Evolutionary conservation across 2,329 filamentous ascomycete genomes (phyloP).

Genomic region (Colletotrichum sp.): DNA sequence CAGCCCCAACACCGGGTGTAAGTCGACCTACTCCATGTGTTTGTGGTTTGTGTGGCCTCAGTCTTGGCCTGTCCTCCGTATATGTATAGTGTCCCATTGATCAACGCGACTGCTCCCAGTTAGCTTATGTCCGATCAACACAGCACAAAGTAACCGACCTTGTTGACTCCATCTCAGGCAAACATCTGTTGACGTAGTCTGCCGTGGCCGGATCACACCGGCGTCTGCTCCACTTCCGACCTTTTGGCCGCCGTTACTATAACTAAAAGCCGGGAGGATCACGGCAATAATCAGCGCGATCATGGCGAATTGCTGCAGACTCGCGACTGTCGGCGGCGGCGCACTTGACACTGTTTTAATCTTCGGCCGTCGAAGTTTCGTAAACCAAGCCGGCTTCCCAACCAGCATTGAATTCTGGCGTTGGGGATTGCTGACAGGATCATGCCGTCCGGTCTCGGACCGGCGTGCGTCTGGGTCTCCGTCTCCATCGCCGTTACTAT

Average conservation of each 20-base stretch:
- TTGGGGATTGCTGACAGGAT: conserved; percentile 24
- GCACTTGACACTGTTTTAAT: conserved; percentile 48
- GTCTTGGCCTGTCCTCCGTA: conserved; percentile 73
- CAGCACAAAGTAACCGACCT: conserved; percentile 38
- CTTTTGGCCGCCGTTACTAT: conserved; percentile 42
- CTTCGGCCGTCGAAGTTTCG: conserved; percentile 45
- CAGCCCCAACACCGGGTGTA: background rate
- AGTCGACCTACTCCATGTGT: conserved; percentile 70
- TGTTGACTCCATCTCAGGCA: conserved; percentile 72
- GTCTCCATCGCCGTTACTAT: conserved; percentile 22
- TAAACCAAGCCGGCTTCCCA: conserved; percentile 41
- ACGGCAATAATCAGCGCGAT: conserved; percentile 55
- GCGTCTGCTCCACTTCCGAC: conserved; percentile 50
- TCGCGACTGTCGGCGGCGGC: conserved; percentile 43
- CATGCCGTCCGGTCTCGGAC: conserved; percentile 1
- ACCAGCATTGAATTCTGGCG: conserved; percentile 12
- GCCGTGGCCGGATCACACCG: conserved; percentile 40
- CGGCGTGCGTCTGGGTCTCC: conserved; percentile 21
- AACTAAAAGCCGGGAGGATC: conserved; percentile 51
- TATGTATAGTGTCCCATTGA: conserved; percentile 78
- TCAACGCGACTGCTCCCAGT: conserved; percentile 55
- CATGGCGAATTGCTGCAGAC: conserved; percentile 49
- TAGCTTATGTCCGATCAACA: background rate
- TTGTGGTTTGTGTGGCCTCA: conserved; percentile 56
- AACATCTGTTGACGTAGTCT: conserved; percentile 41